A percentile compares a stretch with the other conserved stretches of the same genome.
Evolutionary conservation across 202 grass and related monocot species (phyloP).

Genomic region (Panicum hallii): DNA sequence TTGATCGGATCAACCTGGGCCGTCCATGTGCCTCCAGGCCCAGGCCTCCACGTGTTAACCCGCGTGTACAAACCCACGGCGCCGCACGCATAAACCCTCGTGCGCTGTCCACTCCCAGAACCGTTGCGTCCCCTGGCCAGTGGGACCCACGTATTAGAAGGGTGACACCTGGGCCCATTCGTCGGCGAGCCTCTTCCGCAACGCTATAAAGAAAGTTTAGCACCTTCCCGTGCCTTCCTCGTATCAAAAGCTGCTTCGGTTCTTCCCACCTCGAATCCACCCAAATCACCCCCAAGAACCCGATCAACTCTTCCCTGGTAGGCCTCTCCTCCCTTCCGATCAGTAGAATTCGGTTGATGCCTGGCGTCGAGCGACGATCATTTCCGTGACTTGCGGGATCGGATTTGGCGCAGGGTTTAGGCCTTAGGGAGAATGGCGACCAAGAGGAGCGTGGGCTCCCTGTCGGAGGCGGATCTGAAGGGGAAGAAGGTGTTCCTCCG

Average conservation of each 20-base stretch:
- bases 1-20: not conserved
- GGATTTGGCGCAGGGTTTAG: conserved; percentile 37
- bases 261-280: not conserved
- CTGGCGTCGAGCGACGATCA: rapidly evolving
- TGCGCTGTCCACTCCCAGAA: too few species aligned
- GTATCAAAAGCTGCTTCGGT: not conserved
- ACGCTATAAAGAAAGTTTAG: conserved; percentile 36
- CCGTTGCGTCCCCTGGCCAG: not conserved
- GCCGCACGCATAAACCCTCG: conserved; percentile 16
- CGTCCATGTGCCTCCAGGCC: not conserved
- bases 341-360: not conserved
- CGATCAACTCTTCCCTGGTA: conserved; percentile 29
- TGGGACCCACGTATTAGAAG: not conserved
- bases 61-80: conserved; percentile 37
- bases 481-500: conserved; percentile 75
- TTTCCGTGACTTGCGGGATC: not conserved
- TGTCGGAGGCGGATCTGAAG: conserved; percentile 55
- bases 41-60: not conserved
- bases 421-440: conserved; percentile 57
- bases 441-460: conserved; percentile 68
- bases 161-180: not conserved
- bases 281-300: conserved; percentile 14
- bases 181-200: not conserved
- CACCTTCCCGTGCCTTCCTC: conserved; percentile 37
- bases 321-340: not conserved